Evolutionary conservation across 345 rosid genomes (phyloP).

Genomic region (Bruguiera parviflora): DNA sequence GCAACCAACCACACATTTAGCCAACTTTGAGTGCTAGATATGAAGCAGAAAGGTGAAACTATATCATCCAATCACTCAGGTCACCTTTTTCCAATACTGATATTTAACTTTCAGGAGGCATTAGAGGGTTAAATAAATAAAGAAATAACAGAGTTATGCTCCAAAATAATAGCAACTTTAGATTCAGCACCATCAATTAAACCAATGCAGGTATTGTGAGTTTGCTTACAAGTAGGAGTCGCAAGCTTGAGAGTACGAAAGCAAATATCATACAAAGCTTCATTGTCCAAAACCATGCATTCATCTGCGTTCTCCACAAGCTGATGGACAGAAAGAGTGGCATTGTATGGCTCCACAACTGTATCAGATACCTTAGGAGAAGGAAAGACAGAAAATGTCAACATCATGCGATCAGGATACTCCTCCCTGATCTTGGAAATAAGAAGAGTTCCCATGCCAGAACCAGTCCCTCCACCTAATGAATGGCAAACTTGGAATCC

Average conservation of each 20-base stretch:
- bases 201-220: not conserved
- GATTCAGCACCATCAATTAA: not conserved
- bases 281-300: conserved; percentile 6
- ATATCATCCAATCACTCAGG: not conserved
- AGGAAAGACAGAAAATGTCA: conserved; percentile 6
- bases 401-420: conserved; percentile 9
- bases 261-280: conserved; percentile 4
- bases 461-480: conserved; percentile 5
- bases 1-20: not conserved
- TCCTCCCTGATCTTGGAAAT: conserved; percentile 9
- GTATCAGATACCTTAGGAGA: conserved; percentile 8
- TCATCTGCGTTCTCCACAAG: conserved; percentile 7
- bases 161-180: not conserved
- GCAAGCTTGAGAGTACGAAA: conserved; percentile 9
- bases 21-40: not conserved
- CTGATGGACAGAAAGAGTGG: conserved; percentile 7
- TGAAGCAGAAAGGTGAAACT: not conserved
- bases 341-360: conserved; percentile 9
- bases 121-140: not conserved
- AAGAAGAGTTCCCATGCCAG: conserved; percentile 2
- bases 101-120: not conserved
- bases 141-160: not conserved
- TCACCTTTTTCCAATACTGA: not conserved
- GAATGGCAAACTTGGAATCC: conserved; percentile 10
- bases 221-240: conserved; percentile 1